These are phyloP conservation scores for Teratosphaeria gauchensis DNA, from an alignment of 2,329 filamentous ascomycete species.

Conservation along the genomic window DNA sequence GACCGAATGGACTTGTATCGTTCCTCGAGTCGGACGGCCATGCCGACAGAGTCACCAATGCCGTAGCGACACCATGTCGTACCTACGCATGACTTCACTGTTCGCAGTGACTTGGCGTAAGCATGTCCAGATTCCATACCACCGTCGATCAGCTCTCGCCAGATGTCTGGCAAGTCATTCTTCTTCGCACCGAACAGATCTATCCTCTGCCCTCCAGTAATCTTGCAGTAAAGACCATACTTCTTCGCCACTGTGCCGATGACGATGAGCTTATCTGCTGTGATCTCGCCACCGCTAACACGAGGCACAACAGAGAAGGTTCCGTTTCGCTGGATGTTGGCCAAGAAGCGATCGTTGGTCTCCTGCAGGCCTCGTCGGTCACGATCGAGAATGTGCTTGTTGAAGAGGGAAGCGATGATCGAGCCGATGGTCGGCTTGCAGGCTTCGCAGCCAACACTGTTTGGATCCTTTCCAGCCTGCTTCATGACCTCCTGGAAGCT, in stretches of 20 bases:
- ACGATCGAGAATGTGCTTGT: constrained; percentile 68
- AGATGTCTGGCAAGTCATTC: constrained; percentile 74
- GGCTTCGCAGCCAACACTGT: constrained; percentile 71
- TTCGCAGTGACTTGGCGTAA: constrained; percentile 79
- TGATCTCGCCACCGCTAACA: constrained; percentile 77
- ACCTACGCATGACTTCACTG: constrained; percentile 86
- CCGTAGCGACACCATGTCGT: constrained; percentile 87
- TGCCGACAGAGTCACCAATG: constrained; percentile 80
- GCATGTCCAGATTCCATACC: constrained; percentile 87
- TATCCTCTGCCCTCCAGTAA: constrained; percentile 83
- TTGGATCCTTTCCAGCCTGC: constrained; percentile 59
- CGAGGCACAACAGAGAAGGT: constrained; percentile 84
- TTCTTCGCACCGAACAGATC: constrained; percentile 89
- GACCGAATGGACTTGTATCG: constrained; percentile 84
- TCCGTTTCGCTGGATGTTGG: constrained; percentile 84
- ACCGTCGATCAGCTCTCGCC: constrained; percentile 68
- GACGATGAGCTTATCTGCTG: constrained; percentile 70
- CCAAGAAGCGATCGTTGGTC: constrained; percentile 80
- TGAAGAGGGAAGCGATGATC: constrained; percentile 74
- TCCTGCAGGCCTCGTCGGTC: constrained; percentile 69
- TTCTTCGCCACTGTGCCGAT: constrained; percentile 79
- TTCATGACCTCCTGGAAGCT: constrained; percentile 69
- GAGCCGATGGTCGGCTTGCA: constrained; percentile 78
- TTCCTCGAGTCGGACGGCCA: constrained; percentile 80
- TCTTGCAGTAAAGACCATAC: constrained; percentile 79